Evolutionary conservation across 1,284 basidiomycete species (phyloP), one percentile per base, ranked within the genome.

Genomic region (Trametes polyzona): DNA sequence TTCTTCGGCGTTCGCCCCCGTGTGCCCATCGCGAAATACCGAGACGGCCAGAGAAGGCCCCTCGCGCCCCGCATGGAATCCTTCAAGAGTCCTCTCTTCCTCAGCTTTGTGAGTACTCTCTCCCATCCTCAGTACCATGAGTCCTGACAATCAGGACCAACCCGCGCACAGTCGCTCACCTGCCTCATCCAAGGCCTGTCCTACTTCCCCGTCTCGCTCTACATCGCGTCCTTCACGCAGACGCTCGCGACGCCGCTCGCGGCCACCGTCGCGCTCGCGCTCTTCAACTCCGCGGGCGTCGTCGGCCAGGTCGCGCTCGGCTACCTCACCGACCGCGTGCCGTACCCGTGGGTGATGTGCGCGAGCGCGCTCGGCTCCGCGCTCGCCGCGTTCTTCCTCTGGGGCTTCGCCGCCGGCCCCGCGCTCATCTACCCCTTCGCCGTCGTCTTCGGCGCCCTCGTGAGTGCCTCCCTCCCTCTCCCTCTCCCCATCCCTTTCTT

Each of bases 191-290:
- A 71, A 61, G 67, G 67, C 10, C 55, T 71, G 7, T 67, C 66
- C 1, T 69, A 66, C 57, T 69, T 69, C 65, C 67, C 67, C 21
- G 69, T 68, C 33, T 70, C 68, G 33, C 65, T 69, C 11, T 69
- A 70, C 57, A 68, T 69, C 43, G 62, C 67, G 36, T 59, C 67
- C 26, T 70, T 65, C 63, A 64, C 67, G 19, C 64, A 63, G 27
- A 47, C 62, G 21, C 54, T 70, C 26, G 62, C 67, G 17, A 64
- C 66, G 14, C 64, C 66, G n/a, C 59, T 67, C 23, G 65, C 67
- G 11, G 66, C 69, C 24, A 65, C 67, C 17, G 55, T 67, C 54
- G 65, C 64, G 11, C 65, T 70, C 21, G 65, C 69, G 26, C 52
- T 69, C 36, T 70, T 70, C 62, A 70, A 70, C 59, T 62, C 62